These are phyloP conservation scores for Hymenoscyphus fraxineus DNA, from an alignment of 2,329 filamentous ascomycete species.

Conservation along the genomic window DNA sequence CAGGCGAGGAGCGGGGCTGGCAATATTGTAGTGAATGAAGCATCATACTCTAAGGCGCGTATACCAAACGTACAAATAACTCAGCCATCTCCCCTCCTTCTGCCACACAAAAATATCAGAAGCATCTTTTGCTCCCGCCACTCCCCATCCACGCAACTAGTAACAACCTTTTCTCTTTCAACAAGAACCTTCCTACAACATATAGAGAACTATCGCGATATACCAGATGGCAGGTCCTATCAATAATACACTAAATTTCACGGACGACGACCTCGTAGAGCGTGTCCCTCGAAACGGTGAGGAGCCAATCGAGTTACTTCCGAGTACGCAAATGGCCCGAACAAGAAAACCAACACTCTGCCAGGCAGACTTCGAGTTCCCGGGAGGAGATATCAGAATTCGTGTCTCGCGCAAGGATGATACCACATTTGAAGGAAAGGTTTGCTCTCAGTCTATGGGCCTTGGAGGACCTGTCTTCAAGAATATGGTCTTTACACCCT, in stretches of 20 bases:
- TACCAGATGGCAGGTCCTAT: not conserved
- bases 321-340: not conserved
- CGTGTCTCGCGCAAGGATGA: not conserved
- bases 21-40: too few species aligned
- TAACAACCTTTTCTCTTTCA: not conserved
- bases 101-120: too few species aligned
- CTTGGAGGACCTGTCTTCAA: conserved; percentile 4
- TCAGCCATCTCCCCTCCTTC: too few species aligned
- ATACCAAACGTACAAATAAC: too few species aligned
- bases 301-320: not conserved
- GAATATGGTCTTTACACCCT: not conserved
- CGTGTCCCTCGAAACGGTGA: not conserved
- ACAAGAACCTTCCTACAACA: not conserved
- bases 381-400: not conserved
- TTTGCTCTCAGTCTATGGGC: conserved; percentile 1
- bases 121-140: too few species aligned
- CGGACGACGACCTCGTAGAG: not conserved
- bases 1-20: too few species aligned
- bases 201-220: not conserved
- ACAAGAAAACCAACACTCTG: not conserved
- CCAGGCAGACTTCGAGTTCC: not conserved
- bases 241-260: not conserved
- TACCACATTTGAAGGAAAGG: not conserved
- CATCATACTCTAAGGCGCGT: too few species aligned
- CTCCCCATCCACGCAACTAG: too few species aligned